These are phyloP conservation scores for Dacryopinax primogenitus DNA, from an alignment of 768 basidiomycete genomes.

Conservation along the genomic window DNA sequence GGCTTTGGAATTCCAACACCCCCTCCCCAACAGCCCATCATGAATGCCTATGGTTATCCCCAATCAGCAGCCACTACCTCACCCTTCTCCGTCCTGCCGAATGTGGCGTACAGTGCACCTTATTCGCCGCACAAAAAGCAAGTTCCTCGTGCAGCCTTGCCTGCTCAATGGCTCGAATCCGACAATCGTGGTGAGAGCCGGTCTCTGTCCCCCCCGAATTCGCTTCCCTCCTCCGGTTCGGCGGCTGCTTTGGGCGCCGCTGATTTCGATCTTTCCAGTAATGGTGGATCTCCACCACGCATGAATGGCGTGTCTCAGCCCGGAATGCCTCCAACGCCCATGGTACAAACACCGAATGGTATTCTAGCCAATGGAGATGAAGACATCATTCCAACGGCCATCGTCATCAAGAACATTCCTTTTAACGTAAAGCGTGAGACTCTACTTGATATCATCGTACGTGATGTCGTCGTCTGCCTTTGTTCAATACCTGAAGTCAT, in stretches of 20 bases:
- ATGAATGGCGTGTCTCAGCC: neutral
- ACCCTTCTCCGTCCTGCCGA: neutral
- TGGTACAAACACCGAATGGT: neutral
- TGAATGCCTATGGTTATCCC: neutral
- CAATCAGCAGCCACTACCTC: neutral
- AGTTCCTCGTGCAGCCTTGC: neutral
- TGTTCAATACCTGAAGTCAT: neutral
- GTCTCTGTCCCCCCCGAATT: neutral
- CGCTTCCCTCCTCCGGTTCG: neutral
- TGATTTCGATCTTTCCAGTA: slow-evolving; percentile 4
- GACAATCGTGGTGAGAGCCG: neutral
- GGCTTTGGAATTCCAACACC: slow-evolving; percentile 1
- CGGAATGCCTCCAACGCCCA: neutral
- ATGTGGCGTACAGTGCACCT: neutral
- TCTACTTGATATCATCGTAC: slow-evolving; percentile 86
- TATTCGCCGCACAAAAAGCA: slow-evolving; percentile 6
- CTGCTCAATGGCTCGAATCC: neutral
- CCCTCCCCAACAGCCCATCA: neutral
- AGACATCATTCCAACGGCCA: slow-evolving; percentile 95
- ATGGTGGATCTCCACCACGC: neutral
- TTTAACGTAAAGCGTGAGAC: slow-evolving; percentile 97
- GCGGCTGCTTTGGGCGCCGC: neutral
- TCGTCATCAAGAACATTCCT: slow-evolving; percentile 99
- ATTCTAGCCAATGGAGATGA: slow-evolving; percentile 38
- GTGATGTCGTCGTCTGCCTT: slow-evolving; percentile 27